Evolutionary conservation across 1,139 yeast genomes (phyloP), one percentile per base, ranked within the genome.

Genomic region (Lodderomyces orthopsilosis): DNA sequence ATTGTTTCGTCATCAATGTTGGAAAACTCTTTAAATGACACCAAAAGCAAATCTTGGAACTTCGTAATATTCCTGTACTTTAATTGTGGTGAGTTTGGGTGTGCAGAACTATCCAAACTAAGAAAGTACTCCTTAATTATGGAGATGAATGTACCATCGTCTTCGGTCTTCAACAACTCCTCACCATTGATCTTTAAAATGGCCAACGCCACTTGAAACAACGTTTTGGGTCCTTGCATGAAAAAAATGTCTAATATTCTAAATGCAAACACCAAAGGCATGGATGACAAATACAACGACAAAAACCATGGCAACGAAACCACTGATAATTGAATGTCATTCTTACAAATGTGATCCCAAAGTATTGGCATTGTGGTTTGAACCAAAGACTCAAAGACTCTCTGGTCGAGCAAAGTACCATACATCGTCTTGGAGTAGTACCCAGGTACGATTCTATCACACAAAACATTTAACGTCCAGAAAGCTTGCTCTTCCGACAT

Each of bases 401-500:
- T 80, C 64, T 94, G 99, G 59, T 94, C 99, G 34, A 94, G 68
- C 32, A 94, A 68, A 0, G 97, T 93, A 19, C 99, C 99, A 57
- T 91, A 93, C 99, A 94, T 94, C 2, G 98, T 93, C 56, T 85
- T 89, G 2, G 98, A 91, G 59, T 94, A 94, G 62, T 94, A 94
- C 0, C 98, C 98, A 0, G 98, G 98, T 2, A 91, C 86, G 47
- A 87, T 77, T 37, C 81, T 75, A 49, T 90, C 96, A 66, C 97
- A 90, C 4, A 94, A 65, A n/a, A 79, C 77, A 46, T 83, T 79
- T 46, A 94, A 70, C 46, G 94, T 79, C 98, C 98, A 94, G 59
- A 90, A 94, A 0, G 97, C 98, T 63, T 94, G 98, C 52, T 93
- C 98, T 62, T 94, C 98, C 7, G 95, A 85, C 85, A 90, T 91